phyloP scores from a whole-genome alignment of 257 asterid genomes.

The Gentiana straminea region DNA sequence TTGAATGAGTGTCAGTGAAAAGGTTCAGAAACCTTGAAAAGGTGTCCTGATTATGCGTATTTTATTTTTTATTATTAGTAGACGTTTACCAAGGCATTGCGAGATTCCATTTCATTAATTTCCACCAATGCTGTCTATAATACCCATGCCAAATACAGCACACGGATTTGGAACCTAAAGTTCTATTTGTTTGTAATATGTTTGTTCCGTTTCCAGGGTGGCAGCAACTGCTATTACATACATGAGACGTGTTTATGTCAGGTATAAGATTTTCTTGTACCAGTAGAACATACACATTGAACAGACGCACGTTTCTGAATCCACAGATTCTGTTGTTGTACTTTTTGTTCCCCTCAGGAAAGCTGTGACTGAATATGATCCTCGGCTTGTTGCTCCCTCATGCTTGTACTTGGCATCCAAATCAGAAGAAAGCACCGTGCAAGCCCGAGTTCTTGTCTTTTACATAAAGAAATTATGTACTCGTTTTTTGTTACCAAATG shows the following conservation, averaged over 20 bases:
- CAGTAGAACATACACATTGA: not conserved
- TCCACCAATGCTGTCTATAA: too few species aligned
- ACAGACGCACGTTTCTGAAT: not conserved
- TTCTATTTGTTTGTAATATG: conserved; percentile 7
- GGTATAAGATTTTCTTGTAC: conserved; percentile 23
- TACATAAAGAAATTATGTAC: conserved; percentile 76
- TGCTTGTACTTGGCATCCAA: conserved; percentile 96
- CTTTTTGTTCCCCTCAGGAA: conserved; percentile 37
- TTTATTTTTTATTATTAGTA: too few species aligned
- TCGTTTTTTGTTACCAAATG: conserved; percentile 2
- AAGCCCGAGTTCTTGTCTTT: conserved; percentile 77
- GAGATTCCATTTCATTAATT: too few species aligned
- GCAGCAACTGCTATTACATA: conserved; percentile 91
- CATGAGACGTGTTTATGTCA: conserved; percentile 88
- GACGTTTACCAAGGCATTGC: too few species aligned
- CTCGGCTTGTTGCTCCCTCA: conserved; percentile 88
- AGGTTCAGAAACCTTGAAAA: too few species aligned
- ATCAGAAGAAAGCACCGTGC: conserved; percentile 96
- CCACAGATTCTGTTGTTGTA: not conserved
- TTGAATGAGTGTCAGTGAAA: too few species aligned
- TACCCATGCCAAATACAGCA: too few species aligned
- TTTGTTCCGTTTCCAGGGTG: conserved; percentile 56
- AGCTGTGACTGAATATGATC: conserved; percentile 85
- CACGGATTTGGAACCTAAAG: too few species aligned
- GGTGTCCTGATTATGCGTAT: too few species aligned